Evolutionary conservation across 352 stramenopile genomes (phyloP).

Genomic region (Phytophthora macrochlamydospora): DNA sequence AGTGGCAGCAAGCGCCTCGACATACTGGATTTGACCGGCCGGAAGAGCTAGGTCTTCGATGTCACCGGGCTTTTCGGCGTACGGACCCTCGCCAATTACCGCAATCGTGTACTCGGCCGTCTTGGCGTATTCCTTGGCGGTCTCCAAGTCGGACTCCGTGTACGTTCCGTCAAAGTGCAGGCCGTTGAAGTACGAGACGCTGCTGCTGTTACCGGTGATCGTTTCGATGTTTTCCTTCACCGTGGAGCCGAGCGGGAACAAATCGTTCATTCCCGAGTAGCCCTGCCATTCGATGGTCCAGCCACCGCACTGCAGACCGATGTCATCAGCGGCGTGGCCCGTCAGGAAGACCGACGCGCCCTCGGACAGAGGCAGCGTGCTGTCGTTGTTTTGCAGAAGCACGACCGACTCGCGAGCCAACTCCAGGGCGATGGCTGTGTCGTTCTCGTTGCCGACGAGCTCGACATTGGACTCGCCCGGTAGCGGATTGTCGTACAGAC

Average conservation of each 20-base stretch:
- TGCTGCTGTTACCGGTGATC: conserved; percentile 4
- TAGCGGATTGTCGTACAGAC: conserved; percentile 59
- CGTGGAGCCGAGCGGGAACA: conserved; percentile 44
- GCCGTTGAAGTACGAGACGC: conserved; percentile 48
- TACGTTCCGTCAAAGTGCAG: conserved; percentile 46
- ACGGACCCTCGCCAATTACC: conserved; percentile 34
- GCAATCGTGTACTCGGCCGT: conserved; percentile 24
- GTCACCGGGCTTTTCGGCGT: conserved; percentile 70
- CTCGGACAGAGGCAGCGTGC: conserved; percentile 6
- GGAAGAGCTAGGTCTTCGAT: conserved; percentile 51
- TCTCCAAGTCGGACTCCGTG: conserved; percentile 22
- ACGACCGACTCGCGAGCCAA: conserved; percentile 64
- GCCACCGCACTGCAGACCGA: conserved; percentile 61
- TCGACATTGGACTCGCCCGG: conserved; percentile 37
- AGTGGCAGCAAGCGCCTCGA: conserved; percentile 52
- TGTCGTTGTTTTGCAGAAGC: conserved; percentile 19
- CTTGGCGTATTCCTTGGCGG: conserved; percentile 12
- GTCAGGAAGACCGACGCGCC: conserved; percentile 18
- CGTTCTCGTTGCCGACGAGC: conserved; percentile 39
- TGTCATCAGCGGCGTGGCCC: conserved; percentile 49
- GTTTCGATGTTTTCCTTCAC: conserved; percentile 45
- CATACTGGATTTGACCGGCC: conserved; percentile 56
- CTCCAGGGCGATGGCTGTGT: conserved; percentile 48
- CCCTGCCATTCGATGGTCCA: conserved; percentile 85
- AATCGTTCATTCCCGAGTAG: conserved; percentile 44